A percentile compares a stretch with the other conserved stretches of the same genome.
These are phyloP conservation scores for Populus hybrid DNA, from an alignment of 441 rosid genomes.

Conservation along the genomic window DNA sequence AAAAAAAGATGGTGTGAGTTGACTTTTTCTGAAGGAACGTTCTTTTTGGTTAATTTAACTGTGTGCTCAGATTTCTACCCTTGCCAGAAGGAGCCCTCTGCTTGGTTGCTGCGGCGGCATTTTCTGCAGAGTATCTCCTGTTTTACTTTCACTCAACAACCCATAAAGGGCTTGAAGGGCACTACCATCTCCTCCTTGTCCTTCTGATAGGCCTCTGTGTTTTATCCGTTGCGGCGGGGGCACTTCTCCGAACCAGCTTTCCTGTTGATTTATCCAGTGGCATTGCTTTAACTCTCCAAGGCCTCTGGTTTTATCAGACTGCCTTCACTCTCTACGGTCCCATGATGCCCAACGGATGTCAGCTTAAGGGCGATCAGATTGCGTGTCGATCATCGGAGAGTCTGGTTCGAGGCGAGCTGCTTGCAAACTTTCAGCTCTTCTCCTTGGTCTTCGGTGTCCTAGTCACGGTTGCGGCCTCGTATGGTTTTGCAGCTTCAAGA, in stretches of 20 bases:
- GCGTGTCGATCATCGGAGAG: conserved; percentile 48
- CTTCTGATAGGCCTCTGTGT: conserved; percentile 66
- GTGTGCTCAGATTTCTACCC: conserved; percentile 50
- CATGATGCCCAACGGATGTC: conserved; percentile 87
- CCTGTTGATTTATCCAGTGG: conserved; percentile 68
- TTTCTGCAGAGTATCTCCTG: conserved; percentile 74
- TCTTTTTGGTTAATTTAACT: conserved; percentile 6
- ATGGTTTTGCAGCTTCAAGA: conserved; percentile 58
- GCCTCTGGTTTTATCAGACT: conserved; percentile 97
- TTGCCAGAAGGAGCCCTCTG: conserved; percentile 82
- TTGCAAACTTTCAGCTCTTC: conserved; percentile 86
- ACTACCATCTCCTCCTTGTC: conserved; percentile 90
- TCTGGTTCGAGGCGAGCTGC: conserved; percentile 71
- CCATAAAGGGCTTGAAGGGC: conserved; percentile 94
- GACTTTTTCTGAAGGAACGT: not conserved
- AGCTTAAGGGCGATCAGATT: conserved; percentile 41
- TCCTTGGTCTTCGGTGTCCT: conserved; percentile 60
- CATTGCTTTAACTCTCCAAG: conserved; percentile 81
- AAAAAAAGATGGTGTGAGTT: too few species aligned
- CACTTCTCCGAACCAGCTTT: conserved; percentile 72
- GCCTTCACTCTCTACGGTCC: conserved; percentile 94
- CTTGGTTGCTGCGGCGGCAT: conserved; percentile 73
- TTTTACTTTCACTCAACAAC: conserved; percentile 94
- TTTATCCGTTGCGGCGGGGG: conserved; percentile 64
- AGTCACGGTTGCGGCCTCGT: conserved; percentile 51